Conservation (phyloP, 768 basidiomycete genomes). For the Suillus plorans region DNA sequence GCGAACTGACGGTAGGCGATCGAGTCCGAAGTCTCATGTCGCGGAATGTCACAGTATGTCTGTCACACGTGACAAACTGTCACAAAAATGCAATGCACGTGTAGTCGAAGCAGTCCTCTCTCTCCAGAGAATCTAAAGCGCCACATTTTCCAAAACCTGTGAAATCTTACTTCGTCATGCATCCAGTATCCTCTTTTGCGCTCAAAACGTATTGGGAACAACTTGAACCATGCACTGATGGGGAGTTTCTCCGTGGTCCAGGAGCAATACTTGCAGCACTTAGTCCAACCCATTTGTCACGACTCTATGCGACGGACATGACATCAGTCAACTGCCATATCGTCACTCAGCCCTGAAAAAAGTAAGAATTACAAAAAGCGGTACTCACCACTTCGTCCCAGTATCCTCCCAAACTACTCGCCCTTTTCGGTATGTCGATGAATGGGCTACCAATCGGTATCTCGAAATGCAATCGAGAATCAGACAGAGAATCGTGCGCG, state of each 20-base stretch:
- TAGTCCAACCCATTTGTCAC: neutral
- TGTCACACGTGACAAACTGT: too few species aligned
- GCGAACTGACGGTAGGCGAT: too few species aligned
- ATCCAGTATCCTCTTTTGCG: neutral
- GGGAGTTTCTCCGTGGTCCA: neutral
- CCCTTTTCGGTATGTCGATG: neutral
- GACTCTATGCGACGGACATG: neutral
- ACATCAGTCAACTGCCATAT: neutral
- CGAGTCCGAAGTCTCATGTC: too few species aligned
- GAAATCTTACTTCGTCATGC: neutral
- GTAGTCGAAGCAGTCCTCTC: too few species aligned
- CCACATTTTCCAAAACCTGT: neutral
- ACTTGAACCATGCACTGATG: neutral
- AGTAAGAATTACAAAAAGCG: neutral
- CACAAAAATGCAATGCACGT: too few species aligned
- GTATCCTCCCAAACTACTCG: neutral
- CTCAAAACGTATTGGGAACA: neutral
- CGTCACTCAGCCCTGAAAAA: neutral
- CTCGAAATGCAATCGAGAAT: neutral
- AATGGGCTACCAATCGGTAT: neutral
- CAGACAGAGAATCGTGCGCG: neutral
- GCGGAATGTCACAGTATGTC: too few species aligned
- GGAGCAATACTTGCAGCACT: neutral
- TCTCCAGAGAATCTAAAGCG: neutral
- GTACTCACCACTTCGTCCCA: neutral